phyloP scores from a whole-genome alignment of 352 stramenopile genomes.

The Phytophthora tubulina region DNA sequence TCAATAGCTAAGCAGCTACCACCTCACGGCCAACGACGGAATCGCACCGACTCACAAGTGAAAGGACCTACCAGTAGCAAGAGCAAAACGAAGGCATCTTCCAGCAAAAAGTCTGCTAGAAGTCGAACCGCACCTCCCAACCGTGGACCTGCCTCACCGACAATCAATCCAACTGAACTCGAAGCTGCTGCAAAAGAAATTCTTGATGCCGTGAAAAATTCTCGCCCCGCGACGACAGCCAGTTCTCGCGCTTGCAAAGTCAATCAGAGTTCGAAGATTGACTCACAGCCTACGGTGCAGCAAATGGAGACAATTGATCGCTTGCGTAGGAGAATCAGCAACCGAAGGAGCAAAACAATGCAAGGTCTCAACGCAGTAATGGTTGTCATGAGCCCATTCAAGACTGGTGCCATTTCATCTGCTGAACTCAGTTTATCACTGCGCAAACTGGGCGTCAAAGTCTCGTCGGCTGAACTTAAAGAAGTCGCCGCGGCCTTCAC shows the following conservation, averaged over 20 bases:
- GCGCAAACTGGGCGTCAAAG: slow-evolving; percentile 63
- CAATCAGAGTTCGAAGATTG: not conserved
- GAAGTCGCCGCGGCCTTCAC: slow-evolving; percentile 58
- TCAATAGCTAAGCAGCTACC: slow-evolving; percentile 35
- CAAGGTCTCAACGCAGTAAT: slow-evolving; percentile 63
- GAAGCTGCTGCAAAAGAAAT: slow-evolving; percentile 20
- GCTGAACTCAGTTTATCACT: slow-evolving; percentile 75
- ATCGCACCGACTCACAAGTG: not conserved
- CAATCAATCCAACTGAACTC: slow-evolving; percentile 11
- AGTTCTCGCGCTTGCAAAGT: slow-evolving; percentile 12
- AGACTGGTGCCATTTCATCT: slow-evolving; percentile 49
- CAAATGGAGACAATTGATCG: slow-evolving; percentile 21
- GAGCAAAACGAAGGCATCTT: slow-evolving; percentile 1
- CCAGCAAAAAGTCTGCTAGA: not conserved
- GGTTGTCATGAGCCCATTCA: slow-evolving; percentile 42
- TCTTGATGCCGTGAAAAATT: slow-evolving; percentile 12
- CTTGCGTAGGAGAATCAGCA: slow-evolving; percentile 48
- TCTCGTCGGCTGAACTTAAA: slow-evolving; percentile 44
- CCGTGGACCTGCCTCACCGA: not conserved
- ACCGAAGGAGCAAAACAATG: slow-evolving; percentile 40
- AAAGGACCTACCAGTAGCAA: not conserved
- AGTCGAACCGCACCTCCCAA: not conserved
- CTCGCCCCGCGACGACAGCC: slow-evolving; percentile 1
- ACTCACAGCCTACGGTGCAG: slow-evolving; percentile 5
- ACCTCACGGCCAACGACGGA: slow-evolving; percentile 16